Percentiles rank a stretch among this genome's conserved stretches.
Conservation (phyloP, 208 protist species). For the Phytomonas francai region DNA sequence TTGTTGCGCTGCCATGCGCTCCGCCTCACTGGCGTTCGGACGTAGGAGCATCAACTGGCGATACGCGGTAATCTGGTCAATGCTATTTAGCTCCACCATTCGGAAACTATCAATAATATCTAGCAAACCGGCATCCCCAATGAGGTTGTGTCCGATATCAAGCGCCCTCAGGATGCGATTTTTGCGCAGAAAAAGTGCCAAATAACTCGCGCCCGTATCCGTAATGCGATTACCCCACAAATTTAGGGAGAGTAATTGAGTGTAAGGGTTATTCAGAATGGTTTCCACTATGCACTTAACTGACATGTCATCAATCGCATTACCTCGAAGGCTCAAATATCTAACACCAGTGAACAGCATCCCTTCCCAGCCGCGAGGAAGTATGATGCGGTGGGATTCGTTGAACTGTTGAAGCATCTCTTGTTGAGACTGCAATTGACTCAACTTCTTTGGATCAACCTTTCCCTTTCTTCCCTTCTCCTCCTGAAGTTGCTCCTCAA, state of each 20-base stretch:
- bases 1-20: conserved; percentile 28
- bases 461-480: conserved; percentile 79
- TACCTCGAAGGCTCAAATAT: conserved; percentile 73
- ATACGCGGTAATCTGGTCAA: conserved; percentile 38
- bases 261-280: conserved; percentile 39
- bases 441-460: conserved; percentile 66
- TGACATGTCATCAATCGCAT: conserved; percentile 62
- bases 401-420: conserved; percentile 55
- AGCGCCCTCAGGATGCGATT: conserved; percentile 63
- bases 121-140: conserved; percentile 65
- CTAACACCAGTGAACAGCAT: conserved; percentile 71
- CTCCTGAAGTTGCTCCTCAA: conserved; percentile 67
- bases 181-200: conserved; percentile 46
- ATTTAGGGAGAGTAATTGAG: conserved; percentile 73
- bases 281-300: conserved; percentile 34
- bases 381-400: conserved; percentile 41
- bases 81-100: conserved; percentile 45
- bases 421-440: conserved; percentile 63
- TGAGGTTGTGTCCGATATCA: conserved; percentile 75
- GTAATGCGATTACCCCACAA: conserved; percentile 85
- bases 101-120: conserved; percentile 54
- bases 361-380: conserved; percentile 63
- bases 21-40: conserved; percentile 36
- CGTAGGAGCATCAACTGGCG: conserved; percentile 42
- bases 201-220: conserved; percentile 40